Evolutionary conservation across 345 rosid species (phyloP).

Genomic region (Moricandia arvensis): DNA sequence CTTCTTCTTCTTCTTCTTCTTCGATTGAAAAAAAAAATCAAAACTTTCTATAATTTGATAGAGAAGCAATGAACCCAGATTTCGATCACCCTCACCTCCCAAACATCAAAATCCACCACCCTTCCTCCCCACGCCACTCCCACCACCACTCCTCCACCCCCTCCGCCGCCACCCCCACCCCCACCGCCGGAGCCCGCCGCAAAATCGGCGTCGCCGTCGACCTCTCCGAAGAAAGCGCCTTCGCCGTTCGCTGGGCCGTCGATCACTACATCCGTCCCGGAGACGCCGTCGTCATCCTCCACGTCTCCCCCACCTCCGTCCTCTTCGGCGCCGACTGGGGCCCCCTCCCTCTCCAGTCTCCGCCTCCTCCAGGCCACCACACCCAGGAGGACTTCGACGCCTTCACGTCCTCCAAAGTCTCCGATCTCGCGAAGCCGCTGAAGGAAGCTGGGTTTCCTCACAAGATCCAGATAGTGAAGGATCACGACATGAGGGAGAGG

Average conservation of each 20-base stretch:
- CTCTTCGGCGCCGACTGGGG: constrained; percentile 99
- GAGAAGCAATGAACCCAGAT: constrained; percentile 37
- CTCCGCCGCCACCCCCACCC: constrained; percentile 56
- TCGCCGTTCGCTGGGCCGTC: constrained; percentile 83
- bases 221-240: constrained; percentile 79
- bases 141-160: constrained; percentile 44
- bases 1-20: constrained; percentile 15
- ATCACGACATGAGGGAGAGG: constrained; percentile 97
- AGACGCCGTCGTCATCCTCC: constrained; percentile 88
- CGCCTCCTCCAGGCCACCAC: constrained; percentile 36
- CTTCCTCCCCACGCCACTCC: constrained; percentile 40
- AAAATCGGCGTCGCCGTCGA: constrained; percentile 93
- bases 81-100: constrained; percentile 66
- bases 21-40: neutral
- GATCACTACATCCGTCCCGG: constrained; percentile 87
- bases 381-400: constrained; percentile 75
- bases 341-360: constrained; percentile 60
- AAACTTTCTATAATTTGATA: neutral
- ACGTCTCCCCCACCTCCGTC: constrained; percentile 94
- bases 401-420: constrained; percentile 58
- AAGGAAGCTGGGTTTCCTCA: constrained; percentile 79
- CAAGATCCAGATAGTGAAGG: constrained; percentile 90
- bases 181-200: constrained; percentile 83
- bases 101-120: constrained; percentile 70
- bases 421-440: constrained; percentile 81